Conservation (phyloP, 73 alveolate species). For the Paramecium octaurelia region DNA sequence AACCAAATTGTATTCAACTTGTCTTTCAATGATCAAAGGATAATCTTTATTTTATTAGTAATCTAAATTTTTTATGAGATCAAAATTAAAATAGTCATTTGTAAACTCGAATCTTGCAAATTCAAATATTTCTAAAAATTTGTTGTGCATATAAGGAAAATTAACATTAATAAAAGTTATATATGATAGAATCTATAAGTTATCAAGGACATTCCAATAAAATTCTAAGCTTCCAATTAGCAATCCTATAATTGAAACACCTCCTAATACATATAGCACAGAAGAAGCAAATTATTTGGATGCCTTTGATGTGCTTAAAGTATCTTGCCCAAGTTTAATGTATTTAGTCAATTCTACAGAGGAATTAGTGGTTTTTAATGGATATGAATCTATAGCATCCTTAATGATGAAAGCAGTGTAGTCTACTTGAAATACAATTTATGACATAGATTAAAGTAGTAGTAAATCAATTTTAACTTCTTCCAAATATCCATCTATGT, state of each 20-base stretch:
- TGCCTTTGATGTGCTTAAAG: not conserved
- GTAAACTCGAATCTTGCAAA: conserved; percentile 2
- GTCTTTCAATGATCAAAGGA: not conserved
- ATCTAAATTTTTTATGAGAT: not conserved
- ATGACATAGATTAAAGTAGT: not conserved
- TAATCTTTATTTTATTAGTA: not conserved
- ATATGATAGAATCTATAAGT: not conserved
- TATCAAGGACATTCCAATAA: not conserved
- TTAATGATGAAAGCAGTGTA: not conserved
- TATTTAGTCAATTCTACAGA: not conserved
- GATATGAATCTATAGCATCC: not conserved
- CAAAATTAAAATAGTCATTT: not conserved
- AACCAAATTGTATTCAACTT: not conserved
- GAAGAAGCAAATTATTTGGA: not conserved
- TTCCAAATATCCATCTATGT: not conserved
- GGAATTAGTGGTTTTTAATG: not conserved
- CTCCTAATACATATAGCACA: not conserved
- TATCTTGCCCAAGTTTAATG: not conserved
- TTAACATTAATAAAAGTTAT: not conserved
- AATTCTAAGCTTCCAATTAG: not conserved
- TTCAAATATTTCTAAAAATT: not conserved
- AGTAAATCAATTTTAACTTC: not conserved
- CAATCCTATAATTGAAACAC: not conserved
- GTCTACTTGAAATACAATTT: not conserved
- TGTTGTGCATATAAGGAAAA: not conserved